phyloP scores from a whole-genome alignment of 1,284 basidiomycete genomes.

The Rhizoctonia solani region DNA sequence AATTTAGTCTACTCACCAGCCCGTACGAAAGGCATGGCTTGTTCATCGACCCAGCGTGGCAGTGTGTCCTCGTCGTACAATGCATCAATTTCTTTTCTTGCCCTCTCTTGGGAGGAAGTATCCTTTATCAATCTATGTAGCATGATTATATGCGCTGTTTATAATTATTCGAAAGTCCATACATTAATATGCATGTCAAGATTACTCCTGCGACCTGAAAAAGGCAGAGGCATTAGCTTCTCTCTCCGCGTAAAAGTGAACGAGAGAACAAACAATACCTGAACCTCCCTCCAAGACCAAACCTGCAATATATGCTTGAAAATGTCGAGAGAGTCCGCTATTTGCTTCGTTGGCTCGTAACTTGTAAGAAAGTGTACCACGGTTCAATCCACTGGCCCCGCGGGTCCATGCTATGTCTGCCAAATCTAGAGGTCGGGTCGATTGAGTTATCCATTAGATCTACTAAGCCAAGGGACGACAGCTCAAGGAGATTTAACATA shows the following conservation, averaged over 20 bases:
- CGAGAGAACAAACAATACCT: neutral
- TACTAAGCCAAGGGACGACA: neutral
- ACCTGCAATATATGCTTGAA: slow-evolving; percentile 15
- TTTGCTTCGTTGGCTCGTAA: neutral
- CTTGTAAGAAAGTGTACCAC: slow-evolving; percentile 7
- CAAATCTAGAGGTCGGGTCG: neutral
- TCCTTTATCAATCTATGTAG: slow-evolving; percentile 6
- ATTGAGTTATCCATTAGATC: too few species aligned
- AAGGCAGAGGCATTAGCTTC: neutral
- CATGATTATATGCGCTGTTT: slow-evolving; percentile 1
- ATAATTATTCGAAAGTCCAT: neutral
- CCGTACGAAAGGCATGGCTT: slow-evolving; percentile 12
- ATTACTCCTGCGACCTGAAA: slow-evolving; percentile 9
- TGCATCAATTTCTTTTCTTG: slow-evolving; percentile 5
- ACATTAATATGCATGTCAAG: slow-evolving; percentile 5
- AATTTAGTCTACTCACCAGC: neutral
- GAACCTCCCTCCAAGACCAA: slow-evolving; percentile 19
- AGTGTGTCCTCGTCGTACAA: slow-evolving; percentile 11
- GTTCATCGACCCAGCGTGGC: slow-evolving; percentile 10
- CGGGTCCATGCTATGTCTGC: slow-evolving; percentile 20
- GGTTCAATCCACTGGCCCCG: neutral
- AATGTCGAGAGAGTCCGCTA: slow-evolving; percentile 2
- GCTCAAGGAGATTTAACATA: neutral
- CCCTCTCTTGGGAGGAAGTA: neutral
- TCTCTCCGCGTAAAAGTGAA: too few species aligned